These are phyloP conservation scores for Baudoinia panamericana DNA, from an alignment of 495 filamentous ascomycete species.

Conservation along the genomic window DNA sequence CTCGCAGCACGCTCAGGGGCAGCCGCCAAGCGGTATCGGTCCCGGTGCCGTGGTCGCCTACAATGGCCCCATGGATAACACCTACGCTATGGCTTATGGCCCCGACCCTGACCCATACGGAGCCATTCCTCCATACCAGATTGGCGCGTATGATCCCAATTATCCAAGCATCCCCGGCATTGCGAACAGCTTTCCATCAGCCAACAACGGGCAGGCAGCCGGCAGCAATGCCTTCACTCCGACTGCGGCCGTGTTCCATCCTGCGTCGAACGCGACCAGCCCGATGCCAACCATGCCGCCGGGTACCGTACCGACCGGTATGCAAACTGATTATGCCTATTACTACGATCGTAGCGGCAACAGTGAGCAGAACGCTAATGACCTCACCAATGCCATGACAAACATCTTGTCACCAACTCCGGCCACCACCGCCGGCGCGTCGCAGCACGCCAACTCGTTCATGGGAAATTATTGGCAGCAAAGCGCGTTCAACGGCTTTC, in stretches of 20 bases:
- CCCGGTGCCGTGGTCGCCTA: constrained; percentile 14
- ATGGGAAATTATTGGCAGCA: not conserved
- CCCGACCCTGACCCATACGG: constrained; percentile 20
- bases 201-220: constrained; percentile 7
- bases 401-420: not conserved
- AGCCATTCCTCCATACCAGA: constrained; percentile 17
- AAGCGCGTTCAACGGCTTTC: not conserved
- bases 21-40: constrained; percentile 20
- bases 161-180: constrained; percentile 18
- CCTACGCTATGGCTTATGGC: constrained; percentile 19
- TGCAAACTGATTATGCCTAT: constrained; percentile 7
- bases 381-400: not conserved
- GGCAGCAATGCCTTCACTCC: not conserved
- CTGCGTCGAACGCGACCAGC: not conserved
- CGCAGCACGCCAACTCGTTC: not conserved
- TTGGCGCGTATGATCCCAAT: constrained; percentile 17
- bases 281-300: constrained; percentile 1
- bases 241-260: constrained; percentile 2
- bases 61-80: constrained; percentile 1
- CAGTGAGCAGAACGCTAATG: not conserved
- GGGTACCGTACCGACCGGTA: constrained; percentile 1
- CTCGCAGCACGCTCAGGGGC: constrained; percentile 32
- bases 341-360: constrained; percentile 10
- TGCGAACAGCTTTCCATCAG: constrained; percentile 19
- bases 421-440: not conserved